A percentile compares a stretch with the other conserved stretches of the same genome.
Conservation (phyloP, 495 filamentous ascomycete genomes). For the Endocarpon pusillum region DNA sequence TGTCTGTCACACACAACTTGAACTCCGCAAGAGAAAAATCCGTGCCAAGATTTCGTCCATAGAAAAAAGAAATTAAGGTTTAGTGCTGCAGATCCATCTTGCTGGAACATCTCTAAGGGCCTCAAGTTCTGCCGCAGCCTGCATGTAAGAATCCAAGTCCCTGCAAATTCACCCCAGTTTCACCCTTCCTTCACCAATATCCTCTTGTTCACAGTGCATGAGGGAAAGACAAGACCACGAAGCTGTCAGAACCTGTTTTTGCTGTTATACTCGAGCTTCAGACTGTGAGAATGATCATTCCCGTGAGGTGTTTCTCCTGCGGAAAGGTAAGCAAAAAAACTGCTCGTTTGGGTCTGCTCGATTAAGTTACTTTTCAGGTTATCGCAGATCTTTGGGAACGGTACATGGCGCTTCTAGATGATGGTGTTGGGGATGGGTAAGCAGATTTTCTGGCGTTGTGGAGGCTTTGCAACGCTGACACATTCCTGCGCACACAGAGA, state of each 20-base stretch:
- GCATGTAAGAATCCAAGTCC: neutral
- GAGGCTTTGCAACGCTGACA: slow-evolving; percentile 4
- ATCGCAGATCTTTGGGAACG: slow-evolving; percentile 94
- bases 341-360: slow-evolving; percentile 7
- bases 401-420: slow-evolving; percentile 68
- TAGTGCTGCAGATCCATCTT: too few species aligned
- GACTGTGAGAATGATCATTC: slow-evolving; percentile 71
- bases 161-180: too few species aligned
- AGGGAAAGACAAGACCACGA: slow-evolving; percentile 11
- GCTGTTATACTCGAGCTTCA: slow-evolving; percentile 6
- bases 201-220: slow-evolving; percentile 2
- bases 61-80: too few species aligned
- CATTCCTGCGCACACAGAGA: slow-evolving; percentile 33
- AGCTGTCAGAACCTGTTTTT: slow-evolving; percentile 5
- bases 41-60: too few species aligned
- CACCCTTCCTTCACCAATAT: too few species aligned
- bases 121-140: neutral
- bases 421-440: slow-evolving; percentile 62
- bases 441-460: too few species aligned
- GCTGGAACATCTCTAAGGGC: too few species aligned
- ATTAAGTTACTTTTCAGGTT: slow-evolving; percentile 37
- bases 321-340: slow-evolving; percentile 56
- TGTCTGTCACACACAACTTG: too few species aligned
- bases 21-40: too few species aligned
- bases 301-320: slow-evolving; percentile 94